Conservation (phyloP, 352 stramenopile genomes). For the Phytopythium mirpurense region DNA sequence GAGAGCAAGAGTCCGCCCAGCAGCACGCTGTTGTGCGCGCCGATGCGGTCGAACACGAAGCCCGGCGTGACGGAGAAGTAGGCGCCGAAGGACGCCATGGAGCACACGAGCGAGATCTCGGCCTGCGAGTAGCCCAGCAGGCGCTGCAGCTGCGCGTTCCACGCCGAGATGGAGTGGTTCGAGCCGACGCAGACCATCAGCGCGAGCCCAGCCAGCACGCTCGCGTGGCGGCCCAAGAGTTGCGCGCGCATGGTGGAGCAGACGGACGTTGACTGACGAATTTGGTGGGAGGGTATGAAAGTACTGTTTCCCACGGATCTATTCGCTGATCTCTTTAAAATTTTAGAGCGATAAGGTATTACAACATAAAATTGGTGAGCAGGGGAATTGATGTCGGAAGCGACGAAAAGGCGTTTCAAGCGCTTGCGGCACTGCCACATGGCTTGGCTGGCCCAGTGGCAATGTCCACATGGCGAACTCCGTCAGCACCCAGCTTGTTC, state of each 20-base stretch:
- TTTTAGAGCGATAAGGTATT: no score
- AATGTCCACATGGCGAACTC: no score
- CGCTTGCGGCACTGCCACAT: no score
- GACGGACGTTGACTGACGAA: no score
- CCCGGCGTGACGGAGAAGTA: constrained; percentile 71
- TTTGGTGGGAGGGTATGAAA: no score
- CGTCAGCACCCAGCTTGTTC: no score
- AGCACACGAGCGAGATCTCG: constrained; percentile 73
- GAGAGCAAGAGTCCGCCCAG: constrained; percentile 33
- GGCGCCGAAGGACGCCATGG: constrained; percentile 71
- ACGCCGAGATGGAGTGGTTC: constrained; percentile 73
- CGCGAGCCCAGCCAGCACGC: constrained; percentile 42
- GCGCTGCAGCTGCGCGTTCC: constrained; percentile 63
- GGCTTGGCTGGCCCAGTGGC: no score
- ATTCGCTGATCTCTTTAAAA: neutral
- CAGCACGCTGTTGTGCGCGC: constrained; percentile 49
- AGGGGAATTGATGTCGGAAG: no score
- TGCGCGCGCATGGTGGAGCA: no score
- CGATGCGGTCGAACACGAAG: constrained; percentile 65
- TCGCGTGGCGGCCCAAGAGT: constrained; percentile 29
- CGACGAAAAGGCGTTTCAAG: no score
- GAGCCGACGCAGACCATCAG: constrained; percentile 62
- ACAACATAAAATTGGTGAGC: no score
- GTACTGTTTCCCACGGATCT: neutral
- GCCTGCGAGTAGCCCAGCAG: constrained; percentile 60